Evolutionary conservation across 441 rosid genomes (phyloP).

Genomic region (Lepidium campestre): DNA sequence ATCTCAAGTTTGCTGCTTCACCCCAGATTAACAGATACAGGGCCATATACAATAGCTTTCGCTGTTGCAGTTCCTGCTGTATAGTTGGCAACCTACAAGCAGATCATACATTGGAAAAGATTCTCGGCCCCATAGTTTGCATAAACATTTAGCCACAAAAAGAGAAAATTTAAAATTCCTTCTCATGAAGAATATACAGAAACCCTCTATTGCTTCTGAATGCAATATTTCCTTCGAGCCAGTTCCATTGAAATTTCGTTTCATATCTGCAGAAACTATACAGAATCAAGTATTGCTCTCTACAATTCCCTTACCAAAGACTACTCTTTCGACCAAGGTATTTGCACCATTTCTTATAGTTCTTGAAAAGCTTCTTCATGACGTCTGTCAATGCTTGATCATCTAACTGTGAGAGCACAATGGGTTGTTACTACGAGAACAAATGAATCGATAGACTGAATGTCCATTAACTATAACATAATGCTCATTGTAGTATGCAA

Average conservation of each 20-base stretch:
- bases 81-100: slow-evolving; percentile 90
- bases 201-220: not conserved
- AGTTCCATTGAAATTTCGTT: not conserved
- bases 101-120: slow-evolving; percentile 2
- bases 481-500: not conserved
- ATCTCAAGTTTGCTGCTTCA: slow-evolving; percentile 97
- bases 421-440: not conserved
- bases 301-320: slow-evolving; percentile 59
- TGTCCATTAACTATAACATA: not conserved
- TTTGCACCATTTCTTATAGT: slow-evolving; percentile 98
- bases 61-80: slow-evolving; percentile 98
- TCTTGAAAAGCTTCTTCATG: slow-evolving; percentile 97
- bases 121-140: slow-evolving; percentile 1
- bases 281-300: not conserved
- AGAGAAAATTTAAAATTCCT: not conserved
- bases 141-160: not conserved
- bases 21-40: slow-evolving; percentile 98
- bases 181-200: not conserved
- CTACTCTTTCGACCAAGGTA: slow-evolving; percentile 92
- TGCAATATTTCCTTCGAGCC: not conserved
- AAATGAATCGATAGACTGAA: not conserved
- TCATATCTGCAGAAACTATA: not conserved
- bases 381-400: slow-evolving; percentile 91
- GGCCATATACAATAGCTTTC: slow-evolving; percentile 93
- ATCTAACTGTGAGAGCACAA: slow-evolving; percentile 58